These are phyloP conservation scores for Eudorina sp. DNA, from an alignment of 139 green algal species.

Conservation along the genomic window DNA sequence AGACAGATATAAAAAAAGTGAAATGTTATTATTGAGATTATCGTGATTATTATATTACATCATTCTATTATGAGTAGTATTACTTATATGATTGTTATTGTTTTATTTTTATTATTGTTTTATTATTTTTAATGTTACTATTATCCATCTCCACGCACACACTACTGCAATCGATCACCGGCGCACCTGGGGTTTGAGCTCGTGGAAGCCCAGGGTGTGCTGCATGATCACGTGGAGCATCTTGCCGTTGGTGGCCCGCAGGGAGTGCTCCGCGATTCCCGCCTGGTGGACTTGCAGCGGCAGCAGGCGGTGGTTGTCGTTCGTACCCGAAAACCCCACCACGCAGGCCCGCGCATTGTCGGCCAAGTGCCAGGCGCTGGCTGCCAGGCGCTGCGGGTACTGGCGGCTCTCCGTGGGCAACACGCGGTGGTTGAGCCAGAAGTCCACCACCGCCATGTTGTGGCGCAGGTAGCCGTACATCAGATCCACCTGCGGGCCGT, in stretches of 20 bases:
- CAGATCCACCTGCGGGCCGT: conserved; percentile 53
- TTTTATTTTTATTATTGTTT: neutral
- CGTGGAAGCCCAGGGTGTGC: conserved; percentile 23
- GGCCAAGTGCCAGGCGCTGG: conserved; percentile 74
- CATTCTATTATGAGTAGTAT: too few species aligned
- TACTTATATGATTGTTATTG: too few species aligned
- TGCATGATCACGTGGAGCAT: conserved; percentile 72
- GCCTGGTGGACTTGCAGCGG: conserved; percentile 65
- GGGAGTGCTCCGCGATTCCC: neutral
- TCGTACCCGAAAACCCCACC: conserved; percentile 70
- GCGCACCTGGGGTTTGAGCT: too few species aligned
- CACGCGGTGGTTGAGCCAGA: conserved; percentile 70
- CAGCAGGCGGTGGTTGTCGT: conserved; percentile 76
- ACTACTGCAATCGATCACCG: too few species aligned
- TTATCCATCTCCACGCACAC: too few species aligned
- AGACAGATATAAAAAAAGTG: too few species aligned
- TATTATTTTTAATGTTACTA: neutral
- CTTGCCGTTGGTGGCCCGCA: conserved; percentile 73
- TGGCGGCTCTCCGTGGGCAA: conserved; percentile 61
- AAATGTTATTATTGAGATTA: too few species aligned
- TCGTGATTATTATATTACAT: too few species aligned
- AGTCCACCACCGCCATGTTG: conserved; percentile 69
- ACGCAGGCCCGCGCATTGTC: conserved; percentile 44
- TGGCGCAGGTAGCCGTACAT: conserved; percentile 56
- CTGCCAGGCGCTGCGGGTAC: conserved; percentile 61